A percentile compares a stretch with the other conserved stretches of the same genome.
Conservation (phyloP, 2,329 filamentous ascomycete genomes). For the Colletotrichum costaricense region DNA sequence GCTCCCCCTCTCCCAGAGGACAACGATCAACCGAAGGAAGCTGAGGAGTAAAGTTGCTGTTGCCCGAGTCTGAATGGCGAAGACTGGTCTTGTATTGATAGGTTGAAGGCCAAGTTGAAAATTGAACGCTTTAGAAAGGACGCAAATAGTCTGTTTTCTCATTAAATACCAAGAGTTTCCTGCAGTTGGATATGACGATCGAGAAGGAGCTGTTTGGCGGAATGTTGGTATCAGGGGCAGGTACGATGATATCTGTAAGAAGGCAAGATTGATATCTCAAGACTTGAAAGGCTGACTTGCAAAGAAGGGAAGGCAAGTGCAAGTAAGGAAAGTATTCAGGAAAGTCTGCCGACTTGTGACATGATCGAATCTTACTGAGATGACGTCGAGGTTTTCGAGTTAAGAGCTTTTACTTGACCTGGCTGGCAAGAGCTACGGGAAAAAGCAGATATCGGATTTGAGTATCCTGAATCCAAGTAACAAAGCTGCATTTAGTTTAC, state of each 20-base stretch:
- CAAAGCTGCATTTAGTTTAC: no score
- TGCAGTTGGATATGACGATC: background rate
- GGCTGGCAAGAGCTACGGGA: background rate
- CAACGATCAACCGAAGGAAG: background rate
- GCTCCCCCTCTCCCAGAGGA: background rate
- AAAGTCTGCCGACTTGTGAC: background rate
- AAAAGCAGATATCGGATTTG: background rate
- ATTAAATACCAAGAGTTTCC: background rate
- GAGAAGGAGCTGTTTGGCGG: background rate
- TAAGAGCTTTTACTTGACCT: background rate
- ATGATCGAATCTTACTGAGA: background rate
- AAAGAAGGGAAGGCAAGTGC: background rate
- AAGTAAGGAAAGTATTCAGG: background rate
- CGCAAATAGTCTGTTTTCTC: background rate
- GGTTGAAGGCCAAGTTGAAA: background rate
- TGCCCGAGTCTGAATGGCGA: background rate
- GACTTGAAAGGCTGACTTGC: background rate
- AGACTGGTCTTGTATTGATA: background rate
- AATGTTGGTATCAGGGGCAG: background rate
- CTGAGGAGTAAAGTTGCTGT: background rate
- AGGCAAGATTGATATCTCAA: background rate
- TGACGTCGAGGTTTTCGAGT: background rate
- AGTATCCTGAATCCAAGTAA: background rate
- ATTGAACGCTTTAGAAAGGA: background rate
- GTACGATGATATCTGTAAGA: background rate